Evolutionary conservation across 1,284 basidiomycete genomes (phyloP).

Genomic region (Xerocomus nothofagi): DNA sequence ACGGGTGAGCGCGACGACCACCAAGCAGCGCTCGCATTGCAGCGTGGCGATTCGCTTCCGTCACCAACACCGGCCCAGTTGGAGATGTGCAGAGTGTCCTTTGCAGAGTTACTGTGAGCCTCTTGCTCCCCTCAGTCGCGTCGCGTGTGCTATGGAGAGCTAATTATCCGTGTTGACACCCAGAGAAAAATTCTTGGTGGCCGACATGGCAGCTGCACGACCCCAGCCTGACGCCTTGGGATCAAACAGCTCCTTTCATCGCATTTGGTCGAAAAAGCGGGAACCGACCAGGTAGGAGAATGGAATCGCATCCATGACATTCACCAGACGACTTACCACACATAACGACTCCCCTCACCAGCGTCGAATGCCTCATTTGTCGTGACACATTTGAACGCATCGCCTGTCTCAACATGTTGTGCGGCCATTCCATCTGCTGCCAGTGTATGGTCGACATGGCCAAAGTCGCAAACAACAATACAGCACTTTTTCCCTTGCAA

Average conservation of each 20-base stretch:
- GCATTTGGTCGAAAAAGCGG: not conserved
- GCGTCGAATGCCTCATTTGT: conserved; percentile 28
- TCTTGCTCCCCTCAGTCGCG: not conserved
- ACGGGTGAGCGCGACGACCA: conserved; percentile 21
- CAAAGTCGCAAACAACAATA: conserved; percentile 38
- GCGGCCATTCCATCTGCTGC: conserved; percentile 41
- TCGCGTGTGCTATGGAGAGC: not conserved
- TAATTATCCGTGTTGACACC: not conserved
- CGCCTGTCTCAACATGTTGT: conserved; percentile 30
- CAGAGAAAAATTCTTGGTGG: conserved; percentile 19
- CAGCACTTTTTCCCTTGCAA: conserved; percentile 42
- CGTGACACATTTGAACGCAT: conserved; percentile 12
- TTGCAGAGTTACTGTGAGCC: conserved; percentile 21
- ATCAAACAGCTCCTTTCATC: not conserved
- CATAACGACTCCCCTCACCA: too few species aligned
- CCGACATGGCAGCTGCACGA: not conserved
- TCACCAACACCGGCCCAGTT: conserved; percentile 19
- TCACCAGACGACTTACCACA: not conserved
- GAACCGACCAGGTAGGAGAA: conserved; percentile 3
- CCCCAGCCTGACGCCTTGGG: not conserved
- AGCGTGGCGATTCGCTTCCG: conserved; percentile 14
- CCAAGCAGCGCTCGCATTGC: conserved; percentile 17
- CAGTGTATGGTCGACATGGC: conserved; percentile 41
- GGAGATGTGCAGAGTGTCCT: conserved; percentile 17
- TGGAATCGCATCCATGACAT: not conserved